A percentile compares a stretch with the other conserved stretches of the same genome.
phyloP scores from a whole-genome alignment of 768 basidiomycete species.

The Auricularia sp. region DNA sequence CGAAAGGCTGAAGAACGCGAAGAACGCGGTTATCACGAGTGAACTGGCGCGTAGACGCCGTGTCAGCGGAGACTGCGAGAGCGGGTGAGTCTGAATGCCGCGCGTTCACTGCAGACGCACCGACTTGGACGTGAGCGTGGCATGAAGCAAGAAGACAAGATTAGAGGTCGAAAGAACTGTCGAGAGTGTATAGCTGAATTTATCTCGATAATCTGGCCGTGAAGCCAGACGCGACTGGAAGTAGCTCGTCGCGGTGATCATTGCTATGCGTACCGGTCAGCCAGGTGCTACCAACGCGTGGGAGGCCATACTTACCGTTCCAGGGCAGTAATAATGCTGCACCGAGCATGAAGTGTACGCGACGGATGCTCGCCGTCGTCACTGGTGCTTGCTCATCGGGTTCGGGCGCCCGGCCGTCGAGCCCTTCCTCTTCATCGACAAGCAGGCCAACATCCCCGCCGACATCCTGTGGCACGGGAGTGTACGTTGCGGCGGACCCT shows the following conservation, averaged over 20 bases:
- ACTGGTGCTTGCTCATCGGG: background rate
- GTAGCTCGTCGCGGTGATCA: constrained; percentile 80
- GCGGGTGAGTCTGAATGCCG: constrained; percentile 29
- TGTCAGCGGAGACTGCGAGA: constrained; percentile 36
- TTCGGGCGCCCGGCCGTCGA: background rate
- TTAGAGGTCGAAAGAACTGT: constrained; percentile 53
- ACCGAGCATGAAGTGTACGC: constrained; percentile 66
- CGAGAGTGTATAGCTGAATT: constrained; percentile 59
- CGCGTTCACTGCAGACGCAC: constrained; percentile 28
- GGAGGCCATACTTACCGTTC: constrained; percentile 54
- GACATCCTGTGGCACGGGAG: background rate
- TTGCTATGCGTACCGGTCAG: constrained; percentile 35
- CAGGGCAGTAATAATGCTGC: constrained; percentile 75
- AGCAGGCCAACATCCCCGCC: background rate
- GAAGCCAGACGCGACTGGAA: constrained; percentile 58
- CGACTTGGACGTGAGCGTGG: constrained; percentile 57
- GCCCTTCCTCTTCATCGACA: background rate
- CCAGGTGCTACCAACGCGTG: background rate
- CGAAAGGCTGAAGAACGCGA: constrained; percentile 50
- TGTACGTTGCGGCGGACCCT: background rate
- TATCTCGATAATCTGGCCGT: constrained; percentile 39
- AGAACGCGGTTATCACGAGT: constrained; percentile 38
- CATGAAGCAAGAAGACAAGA: constrained; percentile 63
- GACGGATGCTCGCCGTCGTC: constrained; percentile 14
- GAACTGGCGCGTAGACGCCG: constrained; percentile 38